Evolutionary conservation across 225 moss, liverwort and hornwort species (phyloP).

Genomic region (Polytrichum commune): DNA sequence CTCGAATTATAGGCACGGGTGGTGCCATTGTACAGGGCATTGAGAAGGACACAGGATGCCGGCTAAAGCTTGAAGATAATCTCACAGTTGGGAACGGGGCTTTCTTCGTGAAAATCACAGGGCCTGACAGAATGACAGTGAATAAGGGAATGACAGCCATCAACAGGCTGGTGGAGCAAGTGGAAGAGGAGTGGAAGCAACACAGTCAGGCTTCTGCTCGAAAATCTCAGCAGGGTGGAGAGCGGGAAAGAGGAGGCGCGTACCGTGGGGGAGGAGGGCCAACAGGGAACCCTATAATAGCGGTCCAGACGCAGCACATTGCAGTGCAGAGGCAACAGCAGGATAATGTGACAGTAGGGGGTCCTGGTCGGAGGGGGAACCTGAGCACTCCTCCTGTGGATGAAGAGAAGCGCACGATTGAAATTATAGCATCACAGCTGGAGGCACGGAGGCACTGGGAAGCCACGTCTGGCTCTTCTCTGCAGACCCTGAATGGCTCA

Average conservation of each 20-base stretch:
- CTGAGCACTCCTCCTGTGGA: slow-evolving; percentile 65
- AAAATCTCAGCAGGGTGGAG: slow-evolving; percentile 61
- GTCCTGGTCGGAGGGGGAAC: slow-evolving; percentile 67
- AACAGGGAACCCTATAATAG: slow-evolving; percentile 63
- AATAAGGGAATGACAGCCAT: slow-evolving; percentile 80
- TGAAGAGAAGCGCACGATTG: slow-evolving; percentile 99
- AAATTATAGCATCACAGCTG: slow-evolving; percentile 99
- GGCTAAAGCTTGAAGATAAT: slow-evolving; percentile 94
- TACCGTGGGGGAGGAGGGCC: slow-evolving; percentile 46
- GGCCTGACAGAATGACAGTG: slow-evolving; percentile 79
- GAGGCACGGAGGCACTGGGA: slow-evolving; percentile 99
- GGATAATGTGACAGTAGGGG: slow-evolving; percentile 55
- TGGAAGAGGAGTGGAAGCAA: slow-evolving; percentile 98
- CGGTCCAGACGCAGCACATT: slow-evolving; percentile 91
- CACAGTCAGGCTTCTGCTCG: slow-evolving; percentile 48
- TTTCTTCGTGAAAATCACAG: slow-evolving; percentile 91
- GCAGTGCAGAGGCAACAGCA: slow-evolving; percentile 83
- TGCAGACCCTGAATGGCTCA: slow-evolving; percentile 88
- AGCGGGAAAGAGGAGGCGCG: slow-evolving; percentile 40
- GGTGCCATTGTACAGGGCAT: slow-evolving; percentile 93
- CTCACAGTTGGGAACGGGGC: slow-evolving; percentile 70
- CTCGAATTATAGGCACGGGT: slow-evolving; percentile 92
- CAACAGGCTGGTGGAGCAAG: slow-evolving; percentile 88
- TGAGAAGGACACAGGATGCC: slow-evolving; percentile 95
- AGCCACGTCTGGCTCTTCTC: slow-evolving; percentile 91